Evolutionary conservation across 768 basidiomycete genomes (phyloP), one percentile per base, ranked within the genome.

Genomic region (Imleria badia): DNA sequence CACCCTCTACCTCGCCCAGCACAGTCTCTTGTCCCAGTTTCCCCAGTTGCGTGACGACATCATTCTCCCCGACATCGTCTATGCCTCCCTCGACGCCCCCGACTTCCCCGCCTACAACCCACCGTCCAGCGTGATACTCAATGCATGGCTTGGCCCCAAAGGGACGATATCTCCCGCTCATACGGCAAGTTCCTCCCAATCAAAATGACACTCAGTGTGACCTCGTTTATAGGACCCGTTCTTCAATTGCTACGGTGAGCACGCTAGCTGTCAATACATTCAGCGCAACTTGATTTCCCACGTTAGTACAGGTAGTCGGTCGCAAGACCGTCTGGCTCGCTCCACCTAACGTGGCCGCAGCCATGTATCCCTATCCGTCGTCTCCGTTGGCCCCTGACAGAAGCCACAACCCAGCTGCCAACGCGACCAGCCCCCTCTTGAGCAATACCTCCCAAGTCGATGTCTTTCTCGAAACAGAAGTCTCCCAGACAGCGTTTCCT

Each of bases 311-410:
- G 75, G 80, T 97, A 7, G 86, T 91, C 14, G 96, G 97, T 26
- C 72, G 76, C 29, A 98, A 98, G 74, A 89, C 86, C 7, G 82
- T 98, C 22, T 98, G 96, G 94, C 75, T 98, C 48, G 92, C 94
- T 1, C 89, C 92, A 6, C 90, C 94, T 9, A 62, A 69, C 3
- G 64, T 74, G 30, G 73, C 78, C 19, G 30, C 74, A 3, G 76
- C 67, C 43, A 87, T 98, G 90, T 81, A 86, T 63, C 76, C 84
- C 2, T 81, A 73, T 59, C 64, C 61, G 22, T 38, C 56, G 20
- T 81, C 73, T 59, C 64, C 61, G 22, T 38, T 55, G 20, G 52
- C 36, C 34, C 41, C 50, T 11, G 60, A 65, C 50, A 56, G 56
- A 34, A 29, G 57, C 14, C 71, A 72, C 45, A 75, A 78, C 57